Evolutionary conservation across 2,329 filamentous ascomycete genomes (phyloP), one percentile per base, ranked within the genome.

Genomic region (Fusarium praegraminearum): DNA sequence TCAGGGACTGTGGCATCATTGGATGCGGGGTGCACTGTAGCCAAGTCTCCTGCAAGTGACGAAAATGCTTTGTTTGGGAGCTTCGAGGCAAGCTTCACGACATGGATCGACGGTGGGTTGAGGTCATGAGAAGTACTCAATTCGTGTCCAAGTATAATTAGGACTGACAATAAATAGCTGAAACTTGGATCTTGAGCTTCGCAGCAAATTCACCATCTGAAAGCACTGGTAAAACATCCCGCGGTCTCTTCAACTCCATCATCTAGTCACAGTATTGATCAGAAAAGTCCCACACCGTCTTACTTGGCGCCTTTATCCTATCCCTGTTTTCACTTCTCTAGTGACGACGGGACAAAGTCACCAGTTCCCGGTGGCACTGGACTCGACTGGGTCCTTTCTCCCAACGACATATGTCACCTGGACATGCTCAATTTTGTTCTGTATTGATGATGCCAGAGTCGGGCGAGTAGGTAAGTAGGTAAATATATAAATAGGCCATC

Each of bases 1-100:
- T 43, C 55, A 73, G 62, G 53, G 57, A 65, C 70, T 64, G 72
- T 73, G 69, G 70, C 67, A 73, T 75, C 69, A 74, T 63, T 32
- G 41, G 61, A 63, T 75, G 73, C 72, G 73, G 72, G 73, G 73
- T 55, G 69, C 70, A 74, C 73, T 75, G 73, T 75, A 67, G 66
- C 61, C 47, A 52, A 50, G 47, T 35, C 58, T 30, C 43, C 45
- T 44, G 57, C 53, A 46, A 69, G 58, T 68, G 63, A 57, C 62
- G 57, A 62, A 62, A 58, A 55, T 41, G 36, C 44, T 59, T 44
- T 64, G 35, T 36, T 57, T 43, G 51, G 56, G 28, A 54, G 50
- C 43, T 46, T 44, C 44, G 57, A 62, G 47, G 57, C 58, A 22
- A 64, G 64, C 45, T 65, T 53, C 44, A 43, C n/a, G 32, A 30